A percentile compares a stretch with the other conserved stretches of the same genome.
Conservation (phyloP, 352 stramenopile species). For the Elongisporangium undulatum region DNA sequence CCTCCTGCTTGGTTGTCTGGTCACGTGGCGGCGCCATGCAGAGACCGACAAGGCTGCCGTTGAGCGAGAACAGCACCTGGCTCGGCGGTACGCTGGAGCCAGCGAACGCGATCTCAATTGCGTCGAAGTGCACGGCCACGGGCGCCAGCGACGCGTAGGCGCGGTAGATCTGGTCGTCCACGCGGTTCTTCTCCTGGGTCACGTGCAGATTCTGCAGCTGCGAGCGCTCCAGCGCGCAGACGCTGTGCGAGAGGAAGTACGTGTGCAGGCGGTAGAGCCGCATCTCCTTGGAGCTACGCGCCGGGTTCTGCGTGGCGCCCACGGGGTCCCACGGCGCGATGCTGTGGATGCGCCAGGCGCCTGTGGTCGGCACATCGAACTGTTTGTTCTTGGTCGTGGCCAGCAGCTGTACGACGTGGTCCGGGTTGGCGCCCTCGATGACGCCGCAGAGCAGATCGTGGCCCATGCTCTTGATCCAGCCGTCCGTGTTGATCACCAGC, state of each 20-base stretch:
- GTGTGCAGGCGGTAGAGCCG: conserved; percentile 73
- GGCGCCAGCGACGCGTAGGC: conserved; percentile 43
- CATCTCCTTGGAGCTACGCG: conserved; percentile 80
- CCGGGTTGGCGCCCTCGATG: conserved; percentile 75
- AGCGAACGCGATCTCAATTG: conserved; percentile 53
- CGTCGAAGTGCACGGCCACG: conserved; percentile 53
- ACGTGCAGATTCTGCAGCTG: conserved; percentile 70
- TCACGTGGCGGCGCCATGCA: conserved; percentile 40
- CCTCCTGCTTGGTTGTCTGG: not conserved
- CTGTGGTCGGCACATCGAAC: conserved; percentile 59
- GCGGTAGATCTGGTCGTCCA: conserved; percentile 43
- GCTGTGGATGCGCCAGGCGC: conserved; percentile 48
- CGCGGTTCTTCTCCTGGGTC: conserved; percentile 60
- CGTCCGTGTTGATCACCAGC: conserved; percentile 96
- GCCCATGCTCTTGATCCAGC: conserved; percentile 97
- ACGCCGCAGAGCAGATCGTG: conserved; percentile 92
- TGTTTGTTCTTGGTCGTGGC: conserved; percentile 87
- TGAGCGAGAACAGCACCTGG: conserved; percentile 70
- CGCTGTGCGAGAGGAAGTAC: conserved; percentile 61
- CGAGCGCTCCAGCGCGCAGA: conserved; percentile 23
- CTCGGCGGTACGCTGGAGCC: conserved; percentile 60
- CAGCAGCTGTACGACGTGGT: conserved; percentile 93
- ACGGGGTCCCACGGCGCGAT: conserved; percentile 68
- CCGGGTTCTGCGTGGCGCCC: conserved; percentile 40
- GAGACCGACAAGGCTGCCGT: conserved; percentile 67